These are phyloP conservation scores for Aspergillus wentii DNA, from an alignment of 495 filamentous ascomycete species.

Conservation along the genomic window DNA sequence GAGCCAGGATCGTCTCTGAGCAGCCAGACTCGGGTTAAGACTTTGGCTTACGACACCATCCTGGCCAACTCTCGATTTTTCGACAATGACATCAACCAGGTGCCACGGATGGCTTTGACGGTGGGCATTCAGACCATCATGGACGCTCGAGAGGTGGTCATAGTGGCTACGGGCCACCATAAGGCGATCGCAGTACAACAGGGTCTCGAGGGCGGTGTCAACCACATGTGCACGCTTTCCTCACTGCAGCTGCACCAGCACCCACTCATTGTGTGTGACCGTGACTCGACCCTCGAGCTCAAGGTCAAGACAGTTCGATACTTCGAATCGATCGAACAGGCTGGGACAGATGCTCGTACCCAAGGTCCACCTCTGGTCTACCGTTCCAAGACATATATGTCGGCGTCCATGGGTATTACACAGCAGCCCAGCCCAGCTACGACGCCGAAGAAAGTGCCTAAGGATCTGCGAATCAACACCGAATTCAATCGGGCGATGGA, in stretches of 20 bases:
- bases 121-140: constrained; percentile 85
- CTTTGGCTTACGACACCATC: constrained; percentile 81
- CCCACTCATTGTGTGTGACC: constrained; percentile 77
- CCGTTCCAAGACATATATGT: constrained; percentile 34
- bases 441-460: constrained; percentile 31
- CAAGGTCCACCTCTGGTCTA: constrained; percentile 52
- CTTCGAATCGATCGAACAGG: constrained; percentile 58
- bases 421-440: constrained; percentile 22
- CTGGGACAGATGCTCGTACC: constrained; percentile 50
- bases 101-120: constrained; percentile 79
- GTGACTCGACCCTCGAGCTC: constrained; percentile 78
- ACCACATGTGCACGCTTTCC: constrained; percentile 88
- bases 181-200: constrained; percentile 78
- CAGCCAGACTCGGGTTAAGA: constrained; percentile 79
- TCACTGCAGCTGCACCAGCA: constrained; percentile 75
- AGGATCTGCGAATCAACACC: constrained; percentile 42
- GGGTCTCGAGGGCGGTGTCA: constrained; percentile 76
- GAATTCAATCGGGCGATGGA: constrained; percentile 34
- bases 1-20: constrained; percentile 78
- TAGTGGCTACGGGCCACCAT: constrained; percentile 74
- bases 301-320: constrained; percentile 81
- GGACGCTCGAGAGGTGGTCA: constrained; percentile 76
- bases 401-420: constrained; percentile 25
- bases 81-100: constrained; percentile 61
- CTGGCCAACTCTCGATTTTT: constrained; percentile 84